These are phyloP conservation scores for Tardiomyces depauwii DNA, from an alignment of 1,139 yeast species.

Conservation along the genomic window DNA sequence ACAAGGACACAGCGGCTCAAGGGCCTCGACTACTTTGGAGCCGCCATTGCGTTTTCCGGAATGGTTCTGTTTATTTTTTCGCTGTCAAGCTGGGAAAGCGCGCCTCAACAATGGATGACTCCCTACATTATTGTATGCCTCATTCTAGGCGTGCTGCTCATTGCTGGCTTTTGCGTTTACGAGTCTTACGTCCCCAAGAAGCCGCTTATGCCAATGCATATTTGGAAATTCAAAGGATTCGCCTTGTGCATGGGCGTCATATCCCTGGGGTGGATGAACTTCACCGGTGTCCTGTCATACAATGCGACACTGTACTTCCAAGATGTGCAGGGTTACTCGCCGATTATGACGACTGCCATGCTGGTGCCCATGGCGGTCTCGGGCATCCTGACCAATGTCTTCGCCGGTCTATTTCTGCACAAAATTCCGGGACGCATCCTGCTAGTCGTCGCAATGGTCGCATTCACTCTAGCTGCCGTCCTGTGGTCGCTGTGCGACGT, in stretches of 20 bases:
- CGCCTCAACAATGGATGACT: constrained; percentile 32
- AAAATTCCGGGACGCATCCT: constrained; percentile 30
- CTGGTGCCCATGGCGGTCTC: constrained; percentile 29
- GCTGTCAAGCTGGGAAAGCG: constrained; percentile 30
- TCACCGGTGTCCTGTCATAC: constrained; percentile 29
- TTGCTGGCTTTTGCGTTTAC: constrained; percentile 26
- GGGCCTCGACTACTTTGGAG: constrained; percentile 31
- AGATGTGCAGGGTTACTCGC: constrained; percentile 24
- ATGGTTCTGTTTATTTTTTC: constrained; percentile 33
- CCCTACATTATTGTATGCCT: constrained; percentile 33
- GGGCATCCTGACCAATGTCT: constrained; percentile 29
- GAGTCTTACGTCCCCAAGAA: constrained; percentile 27
- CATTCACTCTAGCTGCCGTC: constrained; percentile 26
- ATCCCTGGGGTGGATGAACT: constrained; percentile 29
- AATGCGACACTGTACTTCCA: constrained; percentile 33
- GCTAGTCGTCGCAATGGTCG: constrained; percentile 25
- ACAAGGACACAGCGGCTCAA: constrained; percentile 16
- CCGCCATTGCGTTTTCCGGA: constrained; percentile 28
- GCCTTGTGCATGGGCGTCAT: constrained; percentile 28
- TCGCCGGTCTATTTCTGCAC: constrained; percentile 35
- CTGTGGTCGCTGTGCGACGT: constrained; percentile 31
- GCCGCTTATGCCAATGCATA: constrained; percentile 34
- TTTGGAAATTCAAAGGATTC: constrained; percentile 30
- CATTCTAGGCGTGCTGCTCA: constrained; percentile 26
- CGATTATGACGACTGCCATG: constrained; percentile 32